These are phyloP conservation scores for Penicillium olsonii DNA, from an alignment of 2,329 filamentous ascomycete genomes.

Conservation along the genomic window DNA sequence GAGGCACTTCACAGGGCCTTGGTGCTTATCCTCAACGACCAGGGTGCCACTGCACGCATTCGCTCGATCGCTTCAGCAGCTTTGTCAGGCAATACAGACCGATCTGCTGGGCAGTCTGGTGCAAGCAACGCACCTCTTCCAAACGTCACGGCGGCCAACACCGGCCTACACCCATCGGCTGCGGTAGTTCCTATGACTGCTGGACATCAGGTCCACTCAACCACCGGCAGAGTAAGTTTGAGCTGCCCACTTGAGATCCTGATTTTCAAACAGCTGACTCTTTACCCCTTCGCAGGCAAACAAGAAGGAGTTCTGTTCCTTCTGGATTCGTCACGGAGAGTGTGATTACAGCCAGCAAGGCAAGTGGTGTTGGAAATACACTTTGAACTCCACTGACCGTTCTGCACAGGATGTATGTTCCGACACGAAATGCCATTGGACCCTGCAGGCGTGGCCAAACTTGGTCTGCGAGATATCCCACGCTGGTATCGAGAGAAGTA, in stretches of 20 bases:
- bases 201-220: too few relatives aligned
- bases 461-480: slow-evolving; percentile 66
- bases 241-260: neutral
- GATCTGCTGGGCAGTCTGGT: too few relatives aligned
- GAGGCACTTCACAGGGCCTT: slow-evolving; percentile 23
- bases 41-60: too few relatives aligned
- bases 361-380: slow-evolving; percentile 14
- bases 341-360: slow-evolving; percentile 82
- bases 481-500: slow-evolving; percentile 58
- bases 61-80: too few relatives aligned
- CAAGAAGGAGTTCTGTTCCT: slow-evolving; percentile 80
- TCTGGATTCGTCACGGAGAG: slow-evolving; percentile 83
- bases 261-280: slow-evolving; percentile 6
- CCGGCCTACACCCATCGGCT: too few relatives aligned
- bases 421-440: slow-evolving; percentile 87
- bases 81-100: too few relatives aligned
- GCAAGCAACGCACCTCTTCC: too few relatives aligned
- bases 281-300: neutral
- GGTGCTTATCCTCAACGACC: slow-evolving; percentile 22
- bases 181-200: neutral
- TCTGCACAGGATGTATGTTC: slow-evolving; percentile 69
- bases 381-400: slow-evolving; percentile 3
- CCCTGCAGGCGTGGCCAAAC: slow-evolving; percentile 61
- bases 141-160: too few relatives aligned
- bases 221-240: neutral